Conservation (phyloP, 768 basidiomycete genomes). For the Pisolithus orientalis region DNA sequence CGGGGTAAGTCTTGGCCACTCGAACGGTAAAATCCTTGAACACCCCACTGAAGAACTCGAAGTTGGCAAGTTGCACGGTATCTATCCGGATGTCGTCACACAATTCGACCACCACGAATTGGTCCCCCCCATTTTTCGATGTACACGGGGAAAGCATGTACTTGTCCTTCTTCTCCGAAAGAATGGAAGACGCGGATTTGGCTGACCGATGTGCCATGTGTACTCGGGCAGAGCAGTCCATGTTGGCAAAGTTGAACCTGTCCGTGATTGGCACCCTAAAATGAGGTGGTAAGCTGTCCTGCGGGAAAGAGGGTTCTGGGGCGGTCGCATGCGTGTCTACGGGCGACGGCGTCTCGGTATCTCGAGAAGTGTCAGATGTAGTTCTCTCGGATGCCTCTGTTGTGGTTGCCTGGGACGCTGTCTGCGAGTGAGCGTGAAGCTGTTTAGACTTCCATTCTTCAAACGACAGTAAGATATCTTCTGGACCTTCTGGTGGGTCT, state of each 20-base stretch:
- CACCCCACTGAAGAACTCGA: constrained; percentile 96
- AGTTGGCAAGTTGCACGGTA: constrained; percentile 93
- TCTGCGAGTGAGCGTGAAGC: constrained; percentile 31
- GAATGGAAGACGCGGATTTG: constrained; percentile 76
- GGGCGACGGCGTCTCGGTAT: constrained; percentile 3
- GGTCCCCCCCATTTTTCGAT: constrained; percentile 35
- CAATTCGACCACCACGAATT: constrained; percentile 90
- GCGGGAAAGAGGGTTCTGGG: constrained; percentile 9
- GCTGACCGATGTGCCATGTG: constrained; percentile 77
- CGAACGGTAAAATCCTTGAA: constrained; percentile 89
- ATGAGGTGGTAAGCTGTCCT: constrained; percentile 43
- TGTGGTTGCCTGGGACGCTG: constrained; percentile 15
- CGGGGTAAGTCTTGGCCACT: constrained; percentile 75
- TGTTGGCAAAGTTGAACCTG: constrained; percentile 90
- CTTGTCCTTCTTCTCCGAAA: constrained; percentile 83
- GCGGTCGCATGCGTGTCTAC: constrained; percentile 8
- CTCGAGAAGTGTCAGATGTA: background rate
- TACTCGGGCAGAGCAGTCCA: constrained; percentile 91
- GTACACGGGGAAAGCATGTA: constrained; percentile 97
- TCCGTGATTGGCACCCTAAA: constrained; percentile 74
- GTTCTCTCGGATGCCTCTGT: constrained; percentile 4
- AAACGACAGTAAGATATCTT: constrained; percentile 69
- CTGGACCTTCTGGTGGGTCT: constrained; percentile 39
- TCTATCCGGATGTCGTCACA: constrained; percentile 98
- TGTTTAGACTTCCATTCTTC: constrained; percentile 86